These are phyloP conservation scores for Blumeria graminis DNA, from an alignment of 2,329 filamentous ascomycete species.

Conservation along the genomic window DNA sequence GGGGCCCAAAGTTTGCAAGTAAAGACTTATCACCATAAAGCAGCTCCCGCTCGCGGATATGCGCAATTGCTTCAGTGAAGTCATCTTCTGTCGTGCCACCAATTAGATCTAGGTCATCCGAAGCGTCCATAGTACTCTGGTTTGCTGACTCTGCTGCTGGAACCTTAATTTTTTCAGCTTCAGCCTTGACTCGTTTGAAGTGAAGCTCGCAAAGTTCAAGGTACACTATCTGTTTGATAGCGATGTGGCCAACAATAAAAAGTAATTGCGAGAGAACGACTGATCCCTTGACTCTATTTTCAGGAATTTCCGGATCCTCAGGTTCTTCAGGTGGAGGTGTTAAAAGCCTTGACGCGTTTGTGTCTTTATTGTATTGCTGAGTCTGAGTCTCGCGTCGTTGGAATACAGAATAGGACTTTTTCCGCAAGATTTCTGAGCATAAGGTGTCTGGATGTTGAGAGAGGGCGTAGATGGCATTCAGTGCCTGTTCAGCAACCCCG, in stretches of 20 bases:
- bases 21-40: slow-evolving; percentile 65
- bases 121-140: slow-evolving; percentile 38
- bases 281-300: slow-evolving; percentile 32
- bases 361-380: slow-evolving; percentile 15
- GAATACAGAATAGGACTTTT: slow-evolving; percentile 70
- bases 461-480: slow-evolving; percentile 81
- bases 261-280: slow-evolving; percentile 70
- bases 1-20: slow-evolving; percentile 69
- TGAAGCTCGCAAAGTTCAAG: slow-evolving; percentile 92
- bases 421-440: slow-evolving; percentile 71
- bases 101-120: slow-evolving; percentile 85
- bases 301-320: slow-evolving; percentile 6
- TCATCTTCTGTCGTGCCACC: slow-evolving; percentile 90
- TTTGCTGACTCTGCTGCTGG: slow-evolving; percentile 20
- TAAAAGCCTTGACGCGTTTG: slow-evolving; percentile 14
- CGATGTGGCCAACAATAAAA: slow-evolving; percentile 87
- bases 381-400: slow-evolving; percentile 13
- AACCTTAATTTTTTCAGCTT: slow-evolving; percentile 48
- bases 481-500: slow-evolving; percentile 84
- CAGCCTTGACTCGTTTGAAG: slow-evolving; percentile 88
- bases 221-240: slow-evolving; percentile 97
- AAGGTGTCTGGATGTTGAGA: slow-evolving; percentile 85
- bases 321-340: slow-evolving; percentile 11
- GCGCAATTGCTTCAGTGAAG: slow-evolving; percentile 66
- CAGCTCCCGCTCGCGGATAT: slow-evolving; percentile 65